phyloP scores from a whole-genome alignment of 768 basidiomycete genomes.

The Nevesoporus exiguus region DNA sequence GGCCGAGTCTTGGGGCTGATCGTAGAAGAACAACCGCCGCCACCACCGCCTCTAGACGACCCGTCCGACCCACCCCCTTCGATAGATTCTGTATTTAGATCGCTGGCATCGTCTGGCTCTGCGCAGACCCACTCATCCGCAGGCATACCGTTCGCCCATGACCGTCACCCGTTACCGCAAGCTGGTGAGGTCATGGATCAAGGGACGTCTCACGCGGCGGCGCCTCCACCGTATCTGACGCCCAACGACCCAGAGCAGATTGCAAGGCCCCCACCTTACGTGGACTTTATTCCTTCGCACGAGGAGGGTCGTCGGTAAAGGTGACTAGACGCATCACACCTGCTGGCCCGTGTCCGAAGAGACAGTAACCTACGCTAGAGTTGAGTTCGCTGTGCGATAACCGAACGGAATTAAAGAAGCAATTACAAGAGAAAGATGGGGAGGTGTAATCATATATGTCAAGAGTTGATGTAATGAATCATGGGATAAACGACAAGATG shows the following conservation, averaged over 20 bases:
- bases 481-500: conserved; percentile 17
- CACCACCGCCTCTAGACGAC: conserved; percentile 81
- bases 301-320: conserved; percentile 12
- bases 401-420: conserved; percentile 25
- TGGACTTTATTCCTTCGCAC: conserved; percentile 41
- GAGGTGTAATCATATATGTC: conserved; percentile 26
- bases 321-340: neutral
- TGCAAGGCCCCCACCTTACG: conserved; percentile 58
- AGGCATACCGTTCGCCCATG: conserved; percentile 34
- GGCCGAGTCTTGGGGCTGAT: conserved; percentile 59
- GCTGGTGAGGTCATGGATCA: conserved; percentile 32
- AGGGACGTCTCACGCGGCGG: conserved; percentile 47
- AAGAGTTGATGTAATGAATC: conserved; percentile 19
- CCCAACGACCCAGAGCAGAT: conserved; percentile 50
- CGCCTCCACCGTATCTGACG: conserved; percentile 78
- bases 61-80: conserved; percentile 86
- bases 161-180: conserved; percentile 33
- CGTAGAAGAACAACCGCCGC: conserved; percentile 57
- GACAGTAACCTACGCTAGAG: neutral
- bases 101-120: conserved; percentile 23
- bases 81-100: conserved; percentile 75
- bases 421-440: conserved; percentile 25
- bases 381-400: conserved; percentile 11
- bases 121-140: conserved; percentile 20
- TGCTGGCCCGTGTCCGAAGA: neutral